Conservation (phyloP, 192 early-diverging fungal genomes). For the Entophlyctis luteolus region DNA sequence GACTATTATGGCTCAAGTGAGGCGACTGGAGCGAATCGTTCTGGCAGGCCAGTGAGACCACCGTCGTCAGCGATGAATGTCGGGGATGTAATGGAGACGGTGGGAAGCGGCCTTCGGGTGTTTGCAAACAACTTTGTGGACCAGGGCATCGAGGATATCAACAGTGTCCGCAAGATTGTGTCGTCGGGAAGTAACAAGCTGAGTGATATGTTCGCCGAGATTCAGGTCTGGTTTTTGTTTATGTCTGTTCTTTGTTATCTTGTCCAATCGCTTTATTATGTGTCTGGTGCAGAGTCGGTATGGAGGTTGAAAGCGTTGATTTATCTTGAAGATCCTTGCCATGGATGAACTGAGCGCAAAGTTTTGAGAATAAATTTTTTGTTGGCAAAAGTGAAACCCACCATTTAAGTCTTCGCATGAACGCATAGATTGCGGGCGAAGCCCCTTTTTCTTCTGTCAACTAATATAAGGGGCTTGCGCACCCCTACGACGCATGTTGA, state of each 20-base stretch:
- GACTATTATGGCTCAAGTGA: slow-evolving; percentile 50
- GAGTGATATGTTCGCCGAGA: slow-evolving; percentile 44
- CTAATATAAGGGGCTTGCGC: too few species aligned
- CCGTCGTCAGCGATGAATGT: neutral
- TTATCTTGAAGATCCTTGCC: neutral
- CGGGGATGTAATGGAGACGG: slow-evolving; percentile 30
- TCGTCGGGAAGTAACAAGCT: slow-evolving; percentile 41
- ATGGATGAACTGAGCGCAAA: neutral
- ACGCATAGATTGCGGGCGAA: neutral
- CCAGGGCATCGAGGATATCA: slow-evolving; percentile 52
- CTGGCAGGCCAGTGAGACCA: neutral
- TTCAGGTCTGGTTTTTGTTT: slow-evolving; percentile 40
- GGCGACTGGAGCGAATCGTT: neutral
- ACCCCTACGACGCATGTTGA: too few species aligned
- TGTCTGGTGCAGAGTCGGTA: neutral
- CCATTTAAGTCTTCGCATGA: neutral
- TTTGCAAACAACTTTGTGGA: slow-evolving; percentile 55
- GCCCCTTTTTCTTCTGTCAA: neutral
- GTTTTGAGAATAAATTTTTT: neutral
- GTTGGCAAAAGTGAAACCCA: neutral
- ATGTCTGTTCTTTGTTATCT: neutral
- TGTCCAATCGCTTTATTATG: neutral
- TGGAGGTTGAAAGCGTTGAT: neutral
- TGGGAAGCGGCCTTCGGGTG: slow-evolving; percentile 34
- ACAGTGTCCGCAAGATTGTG: slow-evolving; percentile 41